These are phyloP conservation scores for Cordyceps cateniannulata DNA, from an alignment of 2,329 filamentous ascomycete species.

Conservation along the genomic window DNA sequence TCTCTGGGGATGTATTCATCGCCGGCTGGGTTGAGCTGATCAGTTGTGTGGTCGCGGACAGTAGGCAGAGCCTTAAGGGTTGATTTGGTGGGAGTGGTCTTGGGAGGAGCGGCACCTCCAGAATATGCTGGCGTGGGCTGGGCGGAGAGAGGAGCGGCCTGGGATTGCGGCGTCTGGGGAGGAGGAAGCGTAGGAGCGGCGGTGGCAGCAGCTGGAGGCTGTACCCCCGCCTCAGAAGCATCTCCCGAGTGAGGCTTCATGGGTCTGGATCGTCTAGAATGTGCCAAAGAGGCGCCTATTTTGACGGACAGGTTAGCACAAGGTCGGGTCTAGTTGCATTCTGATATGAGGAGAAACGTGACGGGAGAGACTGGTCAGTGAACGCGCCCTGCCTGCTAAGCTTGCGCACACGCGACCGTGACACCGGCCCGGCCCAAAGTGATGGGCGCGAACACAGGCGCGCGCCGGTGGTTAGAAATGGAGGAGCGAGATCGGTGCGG, in stretches of 20 bases:
- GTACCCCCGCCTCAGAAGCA: conserved; percentile 52
- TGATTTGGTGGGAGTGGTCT: conserved; percentile 72
- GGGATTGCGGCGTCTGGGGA: conserved; percentile 50
- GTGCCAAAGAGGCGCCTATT: conserved; percentile 42
- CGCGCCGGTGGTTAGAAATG: background rate
- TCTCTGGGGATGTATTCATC: conserved; percentile 96
- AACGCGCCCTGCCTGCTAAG: background rate
- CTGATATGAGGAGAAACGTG: background rate
- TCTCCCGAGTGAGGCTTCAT: conserved; percentile 53
- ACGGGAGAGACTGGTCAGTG: background rate
- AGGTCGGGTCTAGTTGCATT: background rate
- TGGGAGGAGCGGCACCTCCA: conserved; percentile 53
- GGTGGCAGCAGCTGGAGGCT: conserved; percentile 29
- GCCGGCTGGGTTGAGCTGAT: conserved; percentile 80
- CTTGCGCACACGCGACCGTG: background rate
- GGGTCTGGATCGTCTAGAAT: conserved; percentile 23
- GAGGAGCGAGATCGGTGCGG: background rate
- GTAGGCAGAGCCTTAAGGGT: conserved; percentile 92
- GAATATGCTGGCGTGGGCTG: conserved; percentile 35
- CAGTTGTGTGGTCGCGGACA: conserved; percentile 93
- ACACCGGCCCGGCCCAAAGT: background rate
- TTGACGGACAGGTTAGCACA: conserved; percentile 19
- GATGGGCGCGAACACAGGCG: background rate
- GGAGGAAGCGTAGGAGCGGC: conserved; percentile 39
- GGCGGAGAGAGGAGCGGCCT: conserved; percentile 37